Conservation (phyloP, 257 asterid genomes). For the Solanum pinnatisectum region DNA sequence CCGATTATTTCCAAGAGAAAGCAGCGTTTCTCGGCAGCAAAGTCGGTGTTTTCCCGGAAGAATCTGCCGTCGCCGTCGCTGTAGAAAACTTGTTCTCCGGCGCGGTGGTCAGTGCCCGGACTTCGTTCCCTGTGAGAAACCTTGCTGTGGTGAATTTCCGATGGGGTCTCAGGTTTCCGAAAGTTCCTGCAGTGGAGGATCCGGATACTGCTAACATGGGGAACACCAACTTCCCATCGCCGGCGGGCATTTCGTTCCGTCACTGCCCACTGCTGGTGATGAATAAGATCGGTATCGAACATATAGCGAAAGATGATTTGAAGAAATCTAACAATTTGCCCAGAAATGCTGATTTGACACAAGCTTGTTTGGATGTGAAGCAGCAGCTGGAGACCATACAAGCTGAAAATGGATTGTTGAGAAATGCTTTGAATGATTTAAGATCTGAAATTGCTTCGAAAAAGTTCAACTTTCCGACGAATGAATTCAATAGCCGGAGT, state of each 20-base stretch:
- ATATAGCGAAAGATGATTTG: constrained; percentile 25
- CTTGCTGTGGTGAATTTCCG: constrained; percentile 53
- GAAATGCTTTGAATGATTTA: constrained; percentile 63
- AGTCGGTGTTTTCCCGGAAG: constrained; percentile 9
- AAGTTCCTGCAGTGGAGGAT: constrained; percentile 22
- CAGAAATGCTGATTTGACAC: constrained; percentile 32
- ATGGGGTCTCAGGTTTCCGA: constrained; percentile 89
- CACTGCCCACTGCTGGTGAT: constrained; percentile 56
- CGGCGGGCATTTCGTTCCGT: constrained; percentile 23
- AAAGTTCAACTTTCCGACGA: constrained; percentile 21
- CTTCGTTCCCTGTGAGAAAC: constrained; percentile 47
- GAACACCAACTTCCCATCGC: constrained; percentile 19
- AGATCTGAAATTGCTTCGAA: constrained; percentile 60
- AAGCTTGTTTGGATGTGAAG: constrained; percentile 65
- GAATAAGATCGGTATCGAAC: constrained; percentile 86
- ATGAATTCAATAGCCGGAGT: background rate
- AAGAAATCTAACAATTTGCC: constrained; percentile 7
- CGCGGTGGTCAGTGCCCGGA: constrained; percentile 51
- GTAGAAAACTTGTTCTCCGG: constrained; percentile 45
- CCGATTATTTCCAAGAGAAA: constrained; percentile 12
- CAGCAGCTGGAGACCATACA: constrained; percentile 63
- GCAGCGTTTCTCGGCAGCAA: constrained; percentile 30
- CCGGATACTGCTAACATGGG: constrained; percentile 42
- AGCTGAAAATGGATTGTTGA: constrained; percentile 65
- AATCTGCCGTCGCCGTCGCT: constrained; percentile 35